Base-by-base conservation (phyloP, 768 basidiomycete species). In the Russula brevipes region DNA sequence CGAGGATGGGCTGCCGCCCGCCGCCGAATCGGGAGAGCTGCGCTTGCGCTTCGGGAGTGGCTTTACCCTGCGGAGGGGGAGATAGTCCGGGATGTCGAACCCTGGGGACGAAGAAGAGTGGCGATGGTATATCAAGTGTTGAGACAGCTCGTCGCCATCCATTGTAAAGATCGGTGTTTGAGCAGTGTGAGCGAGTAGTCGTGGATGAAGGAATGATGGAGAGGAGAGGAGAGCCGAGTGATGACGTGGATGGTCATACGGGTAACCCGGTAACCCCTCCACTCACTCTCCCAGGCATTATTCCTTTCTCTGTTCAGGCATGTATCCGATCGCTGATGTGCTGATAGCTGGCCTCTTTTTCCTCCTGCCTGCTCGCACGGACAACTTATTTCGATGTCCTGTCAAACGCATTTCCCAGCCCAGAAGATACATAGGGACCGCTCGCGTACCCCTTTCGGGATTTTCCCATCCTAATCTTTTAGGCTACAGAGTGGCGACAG, bases 1-100 rank as follows among this genome's bases (percentile, higher is more conserved):
- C 24, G 24, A 24, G 24, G 24, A 24, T 24, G 24, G 24, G 24
- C 24, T 24, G 24, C 24, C 24, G 24, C 24, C 24, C 24, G 24
- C 24, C 24, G 16, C 39, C 24, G 49, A 59, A 33, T 47, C 57
- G 57, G 61, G 61, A 5, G 79, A 77, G 31, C 82, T 85, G 64
- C 86, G 83, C 65, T 85, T 80, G 67, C 89, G 82, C 76, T 89
- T 90, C 33, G 90, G 89, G 46, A 90, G 79, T 45, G 90, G 89
- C 72, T 89, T 91, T 69, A 90, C 81, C 66, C 85, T 78, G 68
- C 89, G 80, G 57, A 84, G 75, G 44, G 81, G 73, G 47, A 83
- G 82, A 71, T 85, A 82, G 70, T 87, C 85, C 67, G 85, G 81
- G 60, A 80, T 76, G 75, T 87, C 86, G 76, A 86, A 85, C 5